A percentile compares a stretch with the other conserved stretches of the same genome.
Conservation (phyloP, 2,329 filamentous ascomycete species). For the Salinomyces thailandicus region DNA sequence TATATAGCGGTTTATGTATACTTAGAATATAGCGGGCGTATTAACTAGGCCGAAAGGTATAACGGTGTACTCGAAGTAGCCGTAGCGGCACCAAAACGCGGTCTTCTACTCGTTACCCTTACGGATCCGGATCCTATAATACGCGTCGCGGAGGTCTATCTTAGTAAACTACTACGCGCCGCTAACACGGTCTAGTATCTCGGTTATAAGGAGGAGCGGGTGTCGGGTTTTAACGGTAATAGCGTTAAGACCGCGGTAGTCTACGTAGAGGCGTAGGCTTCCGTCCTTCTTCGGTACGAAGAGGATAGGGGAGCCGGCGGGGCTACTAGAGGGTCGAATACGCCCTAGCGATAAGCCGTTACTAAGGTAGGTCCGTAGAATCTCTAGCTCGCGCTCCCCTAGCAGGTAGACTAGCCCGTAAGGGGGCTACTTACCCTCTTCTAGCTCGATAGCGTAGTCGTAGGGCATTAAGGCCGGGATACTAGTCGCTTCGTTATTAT, state of each 20-base stretch:
- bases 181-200: conserved; percentile 13
- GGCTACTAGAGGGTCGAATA: conserved; percentile 5
- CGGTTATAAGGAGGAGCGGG: conserved; percentile 14
- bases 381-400: conserved; percentile 2
- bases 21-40: conserved; percentile 14
- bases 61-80: conserved; percentile 16
- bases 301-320: conserved; percentile 8
- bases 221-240: conserved; percentile 21
- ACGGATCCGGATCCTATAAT: conserved; percentile 17
- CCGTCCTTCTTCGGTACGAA: conserved; percentile 18
- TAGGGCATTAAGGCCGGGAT: neutral
- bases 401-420: conserved; percentile 7
- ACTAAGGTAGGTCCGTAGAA: neutral
- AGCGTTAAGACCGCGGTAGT: conserved; percentile 21
- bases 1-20: conserved; percentile 19
- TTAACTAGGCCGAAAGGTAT: conserved; percentile 20
- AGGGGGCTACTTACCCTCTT: conserved; percentile 5
- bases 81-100: conserved; percentile 12
- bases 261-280: conserved; percentile 12
- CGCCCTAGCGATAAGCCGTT: conserved; percentile 1
- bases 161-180: conserved; percentile 13
- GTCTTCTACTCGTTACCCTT: conserved; percentile 19
- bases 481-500: neutral
- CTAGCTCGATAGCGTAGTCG: conserved; percentile 7
- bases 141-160: conserved; percentile 16